phyloP scores from a whole-genome alignment of 805 yeast species.

The Lachancea quebecensis region DNA sequence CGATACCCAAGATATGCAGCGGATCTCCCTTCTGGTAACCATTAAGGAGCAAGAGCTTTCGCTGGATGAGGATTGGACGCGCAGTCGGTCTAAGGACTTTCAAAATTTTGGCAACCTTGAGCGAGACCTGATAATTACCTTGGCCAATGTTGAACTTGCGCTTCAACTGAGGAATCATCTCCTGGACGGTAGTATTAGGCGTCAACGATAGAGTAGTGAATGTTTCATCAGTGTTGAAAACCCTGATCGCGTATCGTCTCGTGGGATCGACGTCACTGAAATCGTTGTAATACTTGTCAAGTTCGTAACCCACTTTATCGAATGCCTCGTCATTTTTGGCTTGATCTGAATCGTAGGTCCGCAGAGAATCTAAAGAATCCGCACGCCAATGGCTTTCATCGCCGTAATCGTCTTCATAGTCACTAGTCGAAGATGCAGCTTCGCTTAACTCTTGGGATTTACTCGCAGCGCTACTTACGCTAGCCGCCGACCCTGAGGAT shows the following conservation, averaged over 20 bases:
- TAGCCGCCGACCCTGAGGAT: conserved; percentile 1
- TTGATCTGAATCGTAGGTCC: conserved; percentile 9
- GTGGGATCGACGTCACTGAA: conserved; percentile 29
- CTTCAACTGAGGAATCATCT: conserved; percentile 61
- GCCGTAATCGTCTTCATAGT: conserved; percentile 4
- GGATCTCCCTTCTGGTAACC: conserved; percentile 79
- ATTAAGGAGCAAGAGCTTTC: conserved; percentile 60
- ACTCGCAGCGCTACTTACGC: conserved; percentile 1
- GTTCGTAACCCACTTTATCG: conserved; percentile 34
- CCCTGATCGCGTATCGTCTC: conserved; percentile 44
- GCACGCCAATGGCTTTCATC: conserved; percentile 3
- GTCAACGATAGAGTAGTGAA: conserved; percentile 75
- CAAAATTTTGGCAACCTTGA: conserved; percentile 68
- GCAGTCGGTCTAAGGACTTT: conserved; percentile 68
- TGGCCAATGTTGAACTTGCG: conserved; percentile 71
- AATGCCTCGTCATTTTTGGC: conserved; percentile 24
- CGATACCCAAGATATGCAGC: conserved; percentile 70
- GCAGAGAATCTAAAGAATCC: conserved; percentile 4
- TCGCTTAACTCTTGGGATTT: conserved; percentile 3
- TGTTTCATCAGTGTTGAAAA: conserved; percentile 79
- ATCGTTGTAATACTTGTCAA: conserved; percentile 33
- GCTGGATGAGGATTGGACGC: conserved; percentile 70
- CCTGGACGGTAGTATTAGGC: conserved; percentile 68
- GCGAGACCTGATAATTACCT: conserved; percentile 68
- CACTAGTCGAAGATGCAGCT: conserved; percentile 2